Base-by-base conservation (phyloP, 163 green algal genomes). In the Smithsoniella earleae region DNA sequence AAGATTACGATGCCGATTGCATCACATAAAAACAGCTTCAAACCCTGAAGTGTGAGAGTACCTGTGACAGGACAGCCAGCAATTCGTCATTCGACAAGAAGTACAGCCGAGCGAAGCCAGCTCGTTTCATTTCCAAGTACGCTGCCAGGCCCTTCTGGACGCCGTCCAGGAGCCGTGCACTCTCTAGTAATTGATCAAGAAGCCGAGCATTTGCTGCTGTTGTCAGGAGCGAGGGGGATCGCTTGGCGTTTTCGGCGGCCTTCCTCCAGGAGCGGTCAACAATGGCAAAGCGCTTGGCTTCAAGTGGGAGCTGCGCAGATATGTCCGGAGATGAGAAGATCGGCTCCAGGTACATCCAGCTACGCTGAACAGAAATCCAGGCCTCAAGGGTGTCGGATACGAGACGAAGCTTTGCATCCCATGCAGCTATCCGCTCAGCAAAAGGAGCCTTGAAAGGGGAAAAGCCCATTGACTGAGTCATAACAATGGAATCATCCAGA, bases 311-410 rank as follows among this genome's bases (percentile, higher is more conserved):
- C 86, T 95, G 89, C 75, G 91, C 82, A 84, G 86, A 85, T 74
- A 95, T 95, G 79, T 93, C 89, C 36, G 87, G 80, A 36, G 58
- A 83, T 74, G 78, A 84, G 74, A 95, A 95, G 64, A 95, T 92
- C 43, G 89, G 89, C 81, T 93, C 85, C 62, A 95, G 80, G 73
- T 93, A 93, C 89, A 94, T 92, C 89, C 89, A 95, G 54, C 81
- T 72, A 1, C 86, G 79, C 83, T 95, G 89, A 63, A 93, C 77
- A 27, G 38, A 31, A 8, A 66, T 36, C 55, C 55, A 66, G 18
- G 55, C 55, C 33, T 66, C 55, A 36, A 66, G 5, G 16, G 55
- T 66, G 25, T 66, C 55, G 38, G 66, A 76, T 31, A 90, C 85
- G 66, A 94, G 78, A 30, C 62, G 85, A 16, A 95, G 82, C 80